These are phyloP conservation scores for Moniliophthora roreri DNA, from an alignment of 1,284 basidiomycete species.

Conservation along the genomic window DNA sequence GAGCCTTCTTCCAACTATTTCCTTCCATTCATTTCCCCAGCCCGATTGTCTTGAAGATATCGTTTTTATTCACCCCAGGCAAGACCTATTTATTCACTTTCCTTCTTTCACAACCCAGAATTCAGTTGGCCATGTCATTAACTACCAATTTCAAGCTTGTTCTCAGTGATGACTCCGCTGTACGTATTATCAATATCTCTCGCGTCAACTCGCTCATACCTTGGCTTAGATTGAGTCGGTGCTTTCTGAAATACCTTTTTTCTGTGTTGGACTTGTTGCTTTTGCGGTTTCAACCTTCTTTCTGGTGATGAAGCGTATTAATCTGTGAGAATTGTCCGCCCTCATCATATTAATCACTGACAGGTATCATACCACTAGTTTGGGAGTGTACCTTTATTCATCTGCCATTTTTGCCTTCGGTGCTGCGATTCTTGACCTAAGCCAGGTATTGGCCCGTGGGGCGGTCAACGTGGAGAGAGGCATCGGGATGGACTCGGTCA, in stretches of 20 bases:
- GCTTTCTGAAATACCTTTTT: constrained; percentile 66
- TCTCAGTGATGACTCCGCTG: constrained; percentile 25
- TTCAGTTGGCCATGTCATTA: not conserved
- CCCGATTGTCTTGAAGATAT: constrained; percentile 6
- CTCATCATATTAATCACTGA: constrained; percentile 6
- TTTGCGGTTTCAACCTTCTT: constrained; percentile 67
- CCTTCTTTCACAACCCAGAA: constrained; percentile 24
- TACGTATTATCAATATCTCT: constrained; percentile 15
- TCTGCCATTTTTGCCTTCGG: constrained; percentile 60
- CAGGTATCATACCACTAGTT: constrained; percentile 32
- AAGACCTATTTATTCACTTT: constrained; percentile 15
- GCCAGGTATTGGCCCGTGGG: constrained; percentile 49
- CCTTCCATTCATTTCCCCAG: not conserved
- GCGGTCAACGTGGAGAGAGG: constrained; percentile 23
- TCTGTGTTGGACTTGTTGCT: constrained; percentile 63
- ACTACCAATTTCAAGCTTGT: constrained; percentile 2
- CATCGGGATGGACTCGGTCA: constrained; percentile 26
- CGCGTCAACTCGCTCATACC: not conserved
- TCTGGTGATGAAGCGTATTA: constrained; percentile 54
- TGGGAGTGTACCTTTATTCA: constrained; percentile 51
- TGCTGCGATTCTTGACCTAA: constrained; percentile 66
- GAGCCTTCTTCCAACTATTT: not conserved
- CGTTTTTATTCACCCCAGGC: constrained; percentile 1
- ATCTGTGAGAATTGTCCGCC: constrained; percentile 44
- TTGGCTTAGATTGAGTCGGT: constrained; percentile 55